Base-by-base conservation (phyloP, 1,139 yeast species). In the Lodderomyces metapsilosis region DNA sequence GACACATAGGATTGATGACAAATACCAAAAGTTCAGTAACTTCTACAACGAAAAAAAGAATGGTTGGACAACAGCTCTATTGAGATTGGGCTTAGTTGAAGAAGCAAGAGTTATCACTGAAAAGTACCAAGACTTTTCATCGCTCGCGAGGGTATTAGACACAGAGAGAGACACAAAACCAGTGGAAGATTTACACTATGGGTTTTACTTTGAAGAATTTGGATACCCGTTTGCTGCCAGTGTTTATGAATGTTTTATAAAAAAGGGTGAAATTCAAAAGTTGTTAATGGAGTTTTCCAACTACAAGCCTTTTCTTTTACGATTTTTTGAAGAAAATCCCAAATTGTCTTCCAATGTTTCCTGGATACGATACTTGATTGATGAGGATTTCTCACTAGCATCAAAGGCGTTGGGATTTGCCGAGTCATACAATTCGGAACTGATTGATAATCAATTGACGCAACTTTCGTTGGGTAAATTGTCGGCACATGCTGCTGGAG, bases 381-480 rank as follows among this genome's bases (percentile, higher is more conserved):
- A 74, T 48, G 68, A 64, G 3, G 68, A 81, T 4, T 84, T 73
- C 54, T 47, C 45, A 3, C 54, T 59, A 3, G 92, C 91, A 0
- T 68, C 84, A 1, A 52, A 59, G 7, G 66, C 74, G 0, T 63
- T 88, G 20, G 51, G 58, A 4, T 70, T 79, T 6, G 71, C 78
- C 3, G 53, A 62, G 16, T 52, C 58, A 15, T 20, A 20, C 17
- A 35, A 41, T 2, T 69, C 67, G 17, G 80, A 75, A 15, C 59
- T 64, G 11, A 66, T 77, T 38, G 67, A 64, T 7, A 74, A 74
- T 51, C 76, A 76, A 53, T 78, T 75, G 49, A 57, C 85, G 31
- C 81, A 83, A 50, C 70, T 82, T 47, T 84, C 89, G 38, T 66
- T 88, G 42, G 91, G 95, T 4, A 88, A 88, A 57, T 62, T 88